Base-by-base conservation (phyloP, 2,329 filamentous ascomycete species). In the Dichotomopilus funicola region DNA sequence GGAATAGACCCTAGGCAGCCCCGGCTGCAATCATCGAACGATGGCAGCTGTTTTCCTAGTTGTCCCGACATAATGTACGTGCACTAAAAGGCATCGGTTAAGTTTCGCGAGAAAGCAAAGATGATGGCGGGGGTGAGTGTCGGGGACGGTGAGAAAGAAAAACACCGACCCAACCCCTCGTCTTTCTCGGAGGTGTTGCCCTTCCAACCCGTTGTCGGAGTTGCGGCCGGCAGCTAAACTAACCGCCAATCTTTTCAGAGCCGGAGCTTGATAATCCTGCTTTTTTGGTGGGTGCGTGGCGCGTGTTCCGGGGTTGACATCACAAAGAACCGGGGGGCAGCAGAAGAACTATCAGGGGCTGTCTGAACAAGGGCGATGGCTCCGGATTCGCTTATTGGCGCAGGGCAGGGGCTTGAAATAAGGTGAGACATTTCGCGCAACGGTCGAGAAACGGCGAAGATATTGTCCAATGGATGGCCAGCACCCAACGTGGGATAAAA, bases 341-440 rank as follows among this genome's bases (percentile, higher is more conserved):
- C 34, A 33, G 13, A n/a, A 42, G 34, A 51, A n/a, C 41, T 27
- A 8, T 42, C 38, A 4, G 45, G 50, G 36, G 38, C n/a, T 44
- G 38, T 13, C 31, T 11, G 34, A 19, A 27, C 34, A 48, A 35
- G 45, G 33, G 49, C 19, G 19, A 36, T 48, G 19, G 3, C 37
- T 41, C n/a, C 34, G 36, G 33, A 51, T 27, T 35, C 36, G 48
- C 45, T 47, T 45, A 31, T 42, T 27, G 7, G 19, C 10, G 53
- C 7, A 46, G 50, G 54, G 36, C n/a, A 43, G 49, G 38, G 35
- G 13, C n/a, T 34, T 8, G 53, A 58, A 51, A 51, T 47, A 57
- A 56, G 52, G 57, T 61, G 59, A 61, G 57, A 61, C 59, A 61
- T 58, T 59, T 57, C 40, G 45, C 48, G 51, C 57, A 61, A 61